Evolutionary conservation across 2,329 filamentous ascomycete genomes (phyloP).

Genomic region (Sclerotinia nivalis): DNA sequence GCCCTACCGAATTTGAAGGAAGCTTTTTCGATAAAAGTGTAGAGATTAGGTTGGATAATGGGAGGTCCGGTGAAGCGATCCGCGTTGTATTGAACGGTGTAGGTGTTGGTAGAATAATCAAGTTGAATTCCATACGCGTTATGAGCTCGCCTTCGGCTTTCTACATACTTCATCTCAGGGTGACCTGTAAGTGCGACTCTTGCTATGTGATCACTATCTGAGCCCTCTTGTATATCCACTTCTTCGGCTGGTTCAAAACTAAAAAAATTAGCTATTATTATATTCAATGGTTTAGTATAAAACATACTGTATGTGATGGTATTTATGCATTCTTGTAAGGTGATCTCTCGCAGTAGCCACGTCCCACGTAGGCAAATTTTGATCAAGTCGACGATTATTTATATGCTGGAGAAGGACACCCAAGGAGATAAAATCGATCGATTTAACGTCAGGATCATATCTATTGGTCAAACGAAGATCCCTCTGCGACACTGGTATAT

Average conservation of each 20-base stretch:
- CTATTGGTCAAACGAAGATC: neutral
- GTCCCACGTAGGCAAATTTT: neutral
- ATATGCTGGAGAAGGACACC: constrained; percentile 2
- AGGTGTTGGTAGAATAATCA: neutral
- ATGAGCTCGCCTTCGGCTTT: neutral
- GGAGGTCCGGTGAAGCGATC: constrained; percentile 28
- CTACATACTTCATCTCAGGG: constrained; percentile 37
- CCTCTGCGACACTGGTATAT: neutral
- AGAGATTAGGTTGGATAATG: constrained; percentile 37
- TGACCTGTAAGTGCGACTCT: constrained; percentile 35
- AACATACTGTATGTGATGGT: constrained; percentile 16
- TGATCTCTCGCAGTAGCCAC: neutral
- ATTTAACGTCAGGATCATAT: neutral
- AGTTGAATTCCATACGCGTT: neutral
- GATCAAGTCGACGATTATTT: neutral
- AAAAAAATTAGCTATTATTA: neutral
- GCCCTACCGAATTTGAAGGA: constrained; percentile 35
- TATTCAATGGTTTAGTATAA: neutral
- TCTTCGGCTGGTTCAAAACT: neutral
- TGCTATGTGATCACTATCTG: constrained; percentile 22
- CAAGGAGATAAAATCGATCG: neutral
- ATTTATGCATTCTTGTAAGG: neutral
- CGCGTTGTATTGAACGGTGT: constrained; percentile 31
- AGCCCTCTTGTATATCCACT: neutral
- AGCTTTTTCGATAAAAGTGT: constrained; percentile 27